Evolutionary conservation across 345 rosid species (phyloP).

Genomic region (Acer negundo): DNA sequence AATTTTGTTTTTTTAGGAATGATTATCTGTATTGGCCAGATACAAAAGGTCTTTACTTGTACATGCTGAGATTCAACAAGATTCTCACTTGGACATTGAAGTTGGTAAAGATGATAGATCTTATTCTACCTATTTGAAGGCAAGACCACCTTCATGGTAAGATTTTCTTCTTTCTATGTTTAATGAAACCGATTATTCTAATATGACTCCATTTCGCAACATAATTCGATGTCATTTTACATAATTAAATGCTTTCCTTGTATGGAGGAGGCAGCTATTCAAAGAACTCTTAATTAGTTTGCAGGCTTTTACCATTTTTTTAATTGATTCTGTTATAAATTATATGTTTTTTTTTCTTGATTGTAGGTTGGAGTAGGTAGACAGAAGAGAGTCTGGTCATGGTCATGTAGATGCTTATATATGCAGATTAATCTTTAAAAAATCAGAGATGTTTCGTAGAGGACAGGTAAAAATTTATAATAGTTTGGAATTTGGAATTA

Average conservation of each 20-base stretch:
- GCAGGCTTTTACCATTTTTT: no score
- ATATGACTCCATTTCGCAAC: background rate
- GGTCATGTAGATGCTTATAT: no score
- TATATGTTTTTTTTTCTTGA: no score
- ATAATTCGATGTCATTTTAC: background rate
- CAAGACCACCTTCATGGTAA: slow-evolving; percentile 84
- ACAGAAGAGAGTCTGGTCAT: no score
- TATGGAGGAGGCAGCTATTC: slow-evolving; percentile 93
- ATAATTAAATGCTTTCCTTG: slow-evolving; percentile 12
- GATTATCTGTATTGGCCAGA: slow-evolving; percentile 72
- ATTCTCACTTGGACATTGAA: slow-evolving; percentile 36
- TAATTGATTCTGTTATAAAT: no score
- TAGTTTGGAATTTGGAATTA: no score
- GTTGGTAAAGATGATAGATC: slow-evolving; percentile 47
- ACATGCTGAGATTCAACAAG: slow-evolving; percentile 75
- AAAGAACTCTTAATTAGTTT: slow-evolving; percentile 48
- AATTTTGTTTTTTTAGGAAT: slow-evolving; percentile 57
- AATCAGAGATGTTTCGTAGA: no score
- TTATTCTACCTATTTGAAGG: slow-evolving; percentile 73
- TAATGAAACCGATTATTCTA: background rate
- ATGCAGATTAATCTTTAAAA: no score
- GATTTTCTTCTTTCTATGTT: slow-evolving; percentile 18
- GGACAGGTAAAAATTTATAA: no score
- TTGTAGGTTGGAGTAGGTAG: no score
- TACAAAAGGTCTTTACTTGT: slow-evolving; percentile 88